Conservation (phyloP, 345 rosid species). For the Camelina hispida region DNA sequence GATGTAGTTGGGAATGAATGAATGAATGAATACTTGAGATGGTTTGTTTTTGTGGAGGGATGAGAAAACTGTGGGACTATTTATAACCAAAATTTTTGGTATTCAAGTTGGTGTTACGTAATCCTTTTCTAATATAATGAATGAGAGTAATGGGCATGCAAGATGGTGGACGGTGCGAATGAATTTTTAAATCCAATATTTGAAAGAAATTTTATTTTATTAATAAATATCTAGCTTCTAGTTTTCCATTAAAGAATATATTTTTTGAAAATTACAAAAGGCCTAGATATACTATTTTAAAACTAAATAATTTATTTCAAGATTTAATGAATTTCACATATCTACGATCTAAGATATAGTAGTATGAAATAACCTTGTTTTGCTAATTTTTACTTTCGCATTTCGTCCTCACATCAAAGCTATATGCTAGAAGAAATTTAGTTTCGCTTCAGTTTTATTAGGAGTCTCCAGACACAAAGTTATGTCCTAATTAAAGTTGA, state of each 20-base stretch:
- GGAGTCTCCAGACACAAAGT: not conserved
- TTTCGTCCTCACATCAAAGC: not conserved
- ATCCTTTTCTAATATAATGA: slow-evolving; percentile 21
- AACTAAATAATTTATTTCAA: not conserved
- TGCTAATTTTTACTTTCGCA: not conserved
- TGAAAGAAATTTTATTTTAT: not conserved
- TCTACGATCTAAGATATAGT: not conserved
- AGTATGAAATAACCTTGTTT: not conserved
- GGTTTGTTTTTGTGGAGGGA: slow-evolving; percentile 35
- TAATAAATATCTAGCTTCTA: not conserved
- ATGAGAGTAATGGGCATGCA: slow-evolving; percentile 34
- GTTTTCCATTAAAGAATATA: not conserved
- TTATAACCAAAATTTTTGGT: slow-evolving; percentile 30
- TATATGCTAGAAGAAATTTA: not conserved
- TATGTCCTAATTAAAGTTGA: not conserved
- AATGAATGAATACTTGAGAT: not conserved
- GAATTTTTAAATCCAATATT: not conserved
- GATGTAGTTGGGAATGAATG: slow-evolving; percentile 5
- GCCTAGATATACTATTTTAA: not conserved
- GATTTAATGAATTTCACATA: not conserved
- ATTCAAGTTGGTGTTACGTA: slow-evolving; percentile 37
- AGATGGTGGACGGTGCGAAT: slow-evolving; percentile 37
- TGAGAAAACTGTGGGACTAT: slow-evolving; percentile 32
- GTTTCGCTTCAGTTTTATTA: not conserved
- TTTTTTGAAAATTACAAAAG: not conserved